Evolutionary conservation across 2,329 filamentous ascomycete species (phyloP).

Genomic region (Berkeleyomyces rouxiae): DNA sequence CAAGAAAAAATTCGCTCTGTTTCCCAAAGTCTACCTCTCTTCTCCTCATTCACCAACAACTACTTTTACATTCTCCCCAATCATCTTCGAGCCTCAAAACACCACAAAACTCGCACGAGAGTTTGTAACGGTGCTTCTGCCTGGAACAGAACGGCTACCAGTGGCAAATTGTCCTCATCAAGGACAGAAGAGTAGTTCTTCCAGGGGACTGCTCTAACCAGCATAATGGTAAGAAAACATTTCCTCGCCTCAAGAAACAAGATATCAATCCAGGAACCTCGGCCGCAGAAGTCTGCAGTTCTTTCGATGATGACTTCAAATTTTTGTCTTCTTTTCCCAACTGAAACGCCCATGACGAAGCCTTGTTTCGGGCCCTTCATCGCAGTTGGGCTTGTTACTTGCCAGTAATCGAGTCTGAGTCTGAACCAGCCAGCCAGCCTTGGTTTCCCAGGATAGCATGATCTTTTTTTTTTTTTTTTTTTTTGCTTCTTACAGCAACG

Average conservation of each 20-base stretch:
- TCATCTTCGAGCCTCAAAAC: neutral
- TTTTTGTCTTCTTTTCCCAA: constrained; percentile 72
- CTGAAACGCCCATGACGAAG: constrained; percentile 80
- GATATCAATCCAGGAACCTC: neutral
- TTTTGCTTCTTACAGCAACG: constrained; percentile 12
- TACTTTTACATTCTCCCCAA: neutral
- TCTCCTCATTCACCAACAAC: constrained; percentile 1
- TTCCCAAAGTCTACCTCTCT: constrained; percentile 3
- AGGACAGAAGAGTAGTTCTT: neutral
- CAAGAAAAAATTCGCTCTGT: neutral
- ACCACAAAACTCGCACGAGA: neutral
- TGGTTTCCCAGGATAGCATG: neutral
- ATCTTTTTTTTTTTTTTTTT: constrained; percentile 10
- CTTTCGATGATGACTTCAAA: constrained; percentile 55
- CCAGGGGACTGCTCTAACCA: neutral
- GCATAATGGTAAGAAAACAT: neutral
- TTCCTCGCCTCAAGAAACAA: neutral
- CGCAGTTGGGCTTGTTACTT: constrained; percentile 57
- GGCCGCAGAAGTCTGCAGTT: constrained; percentile 5
- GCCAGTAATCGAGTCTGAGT: constrained; percentile 77
- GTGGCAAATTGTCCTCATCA: neutral
- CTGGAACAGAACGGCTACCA: neutral
- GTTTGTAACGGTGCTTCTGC: neutral
- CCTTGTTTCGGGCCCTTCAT: constrained; percentile 44
- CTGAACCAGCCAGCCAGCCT: constrained; percentile 15